A percentile compares a stretch with the other conserved stretches of the same genome.
phyloP scores from a whole-genome alignment of 306 rosid genomes.

The Rubus idaeus region DNA sequence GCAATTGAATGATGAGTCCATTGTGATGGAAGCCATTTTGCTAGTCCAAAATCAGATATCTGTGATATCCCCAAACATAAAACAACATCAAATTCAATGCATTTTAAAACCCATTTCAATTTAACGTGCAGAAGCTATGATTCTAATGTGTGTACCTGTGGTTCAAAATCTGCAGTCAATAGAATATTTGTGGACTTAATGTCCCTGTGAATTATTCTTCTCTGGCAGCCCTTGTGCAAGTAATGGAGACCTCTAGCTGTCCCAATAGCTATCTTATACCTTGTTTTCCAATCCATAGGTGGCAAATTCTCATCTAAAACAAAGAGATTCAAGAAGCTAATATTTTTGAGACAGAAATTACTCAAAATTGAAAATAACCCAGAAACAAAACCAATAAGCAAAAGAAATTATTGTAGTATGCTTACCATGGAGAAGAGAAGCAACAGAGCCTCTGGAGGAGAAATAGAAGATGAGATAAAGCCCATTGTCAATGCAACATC shows the following conservation, averaged over 20 bases:
- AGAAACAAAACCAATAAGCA: constrained; percentile 15
- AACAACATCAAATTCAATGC: background rate
- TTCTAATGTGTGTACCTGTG: constrained; percentile 45
- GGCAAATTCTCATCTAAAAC: constrained; percentile 60
- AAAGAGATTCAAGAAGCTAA: background rate
- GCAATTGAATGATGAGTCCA: constrained; percentile 97
- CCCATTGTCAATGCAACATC: constrained; percentile 85
- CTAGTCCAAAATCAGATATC: constrained; percentile 98
- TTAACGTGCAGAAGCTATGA: background rate
- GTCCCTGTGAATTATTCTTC: constrained; percentile 88
- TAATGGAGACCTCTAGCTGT: constrained; percentile 82
- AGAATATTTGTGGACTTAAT: constrained; percentile 81
- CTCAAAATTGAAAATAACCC: constrained; percentile 6
- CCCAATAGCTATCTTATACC: constrained; percentile 76
- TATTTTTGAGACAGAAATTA: background rate
- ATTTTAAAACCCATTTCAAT: background rate
- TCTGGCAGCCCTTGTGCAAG: constrained; percentile 88
- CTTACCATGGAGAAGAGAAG: constrained; percentile 87
- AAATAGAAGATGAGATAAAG: constrained; percentile 78
- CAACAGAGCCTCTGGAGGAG: constrained; percentile 78
- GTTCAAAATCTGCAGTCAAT: constrained; percentile 71
- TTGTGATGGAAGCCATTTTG: constrained; percentile 98
- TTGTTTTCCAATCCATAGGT: constrained; percentile 82
- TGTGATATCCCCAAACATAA: constrained; percentile 22
- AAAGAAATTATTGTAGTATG: background rate